These are phyloP conservation scores for Stephanocyclus meneghinianus DNA, from an alignment of 352 stramenopile species.

Conservation along the genomic window DNA sequence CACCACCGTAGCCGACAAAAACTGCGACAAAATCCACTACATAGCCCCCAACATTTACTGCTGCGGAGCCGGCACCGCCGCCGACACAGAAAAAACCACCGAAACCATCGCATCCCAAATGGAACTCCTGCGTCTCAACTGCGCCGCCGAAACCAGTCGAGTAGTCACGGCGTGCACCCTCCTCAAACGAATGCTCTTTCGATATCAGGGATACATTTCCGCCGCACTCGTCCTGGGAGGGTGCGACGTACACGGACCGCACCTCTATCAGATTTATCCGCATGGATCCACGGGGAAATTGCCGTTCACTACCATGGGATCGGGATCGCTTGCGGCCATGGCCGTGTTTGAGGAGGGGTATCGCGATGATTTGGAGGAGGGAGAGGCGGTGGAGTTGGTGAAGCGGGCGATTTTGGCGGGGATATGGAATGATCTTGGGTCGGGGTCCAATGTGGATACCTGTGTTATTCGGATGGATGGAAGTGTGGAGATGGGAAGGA, in stretches of 20 bases:
- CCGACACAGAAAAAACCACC: conserved; percentile 95
- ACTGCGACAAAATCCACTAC: conserved; percentile 99
- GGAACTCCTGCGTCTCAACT: conserved; percentile 92
- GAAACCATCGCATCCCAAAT: conserved; percentile 85
- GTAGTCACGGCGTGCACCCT: conserved; percentile 96
- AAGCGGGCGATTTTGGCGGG: conserved; percentile 93
- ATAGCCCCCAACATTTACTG: conserved; percentile 99
- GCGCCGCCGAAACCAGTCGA: conserved; percentile 70
- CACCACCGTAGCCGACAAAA: conserved; percentile 97
- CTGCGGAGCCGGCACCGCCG: conserved; percentile 94
- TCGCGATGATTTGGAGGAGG: conserved; percentile 92
- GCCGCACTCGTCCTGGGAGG: conserved; percentile 97
- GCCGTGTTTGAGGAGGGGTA: conserved; percentile 88
- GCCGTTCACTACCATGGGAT: conserved; percentile 98
- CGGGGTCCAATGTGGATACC: conserved; percentile 94
- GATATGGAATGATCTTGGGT: conserved; percentile 98
- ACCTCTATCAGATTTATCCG: conserved; percentile 97
- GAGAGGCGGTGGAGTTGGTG: conserved; percentile 94
- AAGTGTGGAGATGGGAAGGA: conserved; percentile 87
- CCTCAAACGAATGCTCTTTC: conserved; percentile 95
- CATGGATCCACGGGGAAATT: conserved; percentile 95
- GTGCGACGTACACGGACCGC: conserved; percentile 91
- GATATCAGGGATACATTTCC: conserved; percentile 92
- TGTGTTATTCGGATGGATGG: conserved; percentile 91
- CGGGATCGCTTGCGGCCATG: conserved; percentile 97